Conservation (phyloP, 768 basidiomycete genomes). For the Boletus pseudo-olivaceus region DNA sequence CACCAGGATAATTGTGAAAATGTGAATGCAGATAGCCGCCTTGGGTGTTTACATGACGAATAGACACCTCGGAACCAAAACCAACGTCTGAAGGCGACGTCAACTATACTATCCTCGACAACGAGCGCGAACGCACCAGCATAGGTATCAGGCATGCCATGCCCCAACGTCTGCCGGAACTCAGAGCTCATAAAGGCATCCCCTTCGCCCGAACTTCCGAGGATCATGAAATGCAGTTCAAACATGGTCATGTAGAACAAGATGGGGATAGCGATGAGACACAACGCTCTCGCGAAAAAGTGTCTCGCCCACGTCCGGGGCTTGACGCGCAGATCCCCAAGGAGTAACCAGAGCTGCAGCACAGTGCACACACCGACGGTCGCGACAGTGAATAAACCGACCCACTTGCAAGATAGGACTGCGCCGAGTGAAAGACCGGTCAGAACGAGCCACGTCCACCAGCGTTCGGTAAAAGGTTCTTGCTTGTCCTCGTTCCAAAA, state of each 20-base stretch:
- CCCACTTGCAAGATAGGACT: slow-evolving; percentile 95
- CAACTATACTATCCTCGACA: not conserved
- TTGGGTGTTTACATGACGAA: slow-evolving; percentile 94
- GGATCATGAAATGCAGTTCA: slow-evolving; percentile 86
- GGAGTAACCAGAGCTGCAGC: slow-evolving; percentile 80
- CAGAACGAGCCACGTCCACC: slow-evolving; percentile 92
- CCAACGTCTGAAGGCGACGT: slow-evolving; percentile 60
- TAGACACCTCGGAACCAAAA: slow-evolving; percentile 74
- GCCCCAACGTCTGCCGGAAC: slow-evolving; percentile 92
- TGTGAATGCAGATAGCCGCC: slow-evolving; percentile 99
- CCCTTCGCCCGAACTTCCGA: slow-evolving; percentile 90
- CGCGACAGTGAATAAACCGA: slow-evolving; percentile 96
- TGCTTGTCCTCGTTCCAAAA: slow-evolving; percentile 91
- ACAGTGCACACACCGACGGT: slow-evolving; percentile 86
- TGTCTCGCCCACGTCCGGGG: slow-evolving; percentile 76
- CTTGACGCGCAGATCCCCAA: slow-evolving; percentile 81
- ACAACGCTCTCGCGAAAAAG: slow-evolving; percentile 85
- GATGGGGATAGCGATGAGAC: slow-evolving; percentile 81
- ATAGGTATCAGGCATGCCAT: slow-evolving; percentile 89
- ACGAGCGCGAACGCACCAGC: slow-evolving; percentile 58
- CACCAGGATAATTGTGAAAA: slow-evolving; percentile 81
- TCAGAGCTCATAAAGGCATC: slow-evolving; percentile 99
- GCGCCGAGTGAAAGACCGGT: slow-evolving; percentile 90
- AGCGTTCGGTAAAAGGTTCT: slow-evolving; percentile 74
- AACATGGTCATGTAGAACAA: slow-evolving; percentile 97